Evolutionary conservation across 1,284 basidiomycete species (phyloP), one percentile per base, ranked within the genome.

Genomic region (Fomitopsis palustris): DNA sequence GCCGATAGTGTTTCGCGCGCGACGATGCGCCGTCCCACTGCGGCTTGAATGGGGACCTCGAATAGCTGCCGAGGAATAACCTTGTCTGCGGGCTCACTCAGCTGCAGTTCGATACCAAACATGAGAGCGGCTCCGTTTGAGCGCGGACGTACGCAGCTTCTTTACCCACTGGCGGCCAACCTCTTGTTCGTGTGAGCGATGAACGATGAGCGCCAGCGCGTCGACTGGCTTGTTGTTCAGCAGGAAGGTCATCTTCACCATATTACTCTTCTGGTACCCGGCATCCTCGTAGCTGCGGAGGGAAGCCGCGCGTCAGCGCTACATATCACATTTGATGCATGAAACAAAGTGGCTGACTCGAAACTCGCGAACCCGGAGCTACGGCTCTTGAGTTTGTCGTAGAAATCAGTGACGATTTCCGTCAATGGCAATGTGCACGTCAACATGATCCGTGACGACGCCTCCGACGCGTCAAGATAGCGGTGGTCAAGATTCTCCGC

Each of bases 301-400:
- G 56, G 47, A 54, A 25, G 42, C 10, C 54, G 35, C 53, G 7
- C 62, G 21, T 25, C 49, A n/a, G 52, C 47, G 52, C 29, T 60
- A 38, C 14, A 52, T n/a, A 10, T 29, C 51, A 47, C 35, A n/a
- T n/a, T n/a, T 42, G 21, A 31, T 52, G 10, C 5, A 49, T 29
- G 45, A 29, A 27, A 60, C 54, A 37, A 14, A 37, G 39, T 23
- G 49, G 80, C 87, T 65, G 63, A 93, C 90, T 96, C 94, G 69
- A 96, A 95, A 68, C 91, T 93, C 9, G 94, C 94, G 71, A 95
- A 96, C 23, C 94, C 94, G 3, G 93, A 95, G 68, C 92, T 95
- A 51, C 88, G 82, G 73, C 89, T 88, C 75, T 98, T 98, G 58
- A 98, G 80, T 66, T 90, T 87, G 67, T 95, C 92, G 71, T 96